A percentile compares a stretch with the other conserved stretches of the same genome.
Evolutionary conservation across 2,329 filamentous ascomycete genomes (phyloP).

Genomic region (Sclerotiophoma versabilis): DNA sequence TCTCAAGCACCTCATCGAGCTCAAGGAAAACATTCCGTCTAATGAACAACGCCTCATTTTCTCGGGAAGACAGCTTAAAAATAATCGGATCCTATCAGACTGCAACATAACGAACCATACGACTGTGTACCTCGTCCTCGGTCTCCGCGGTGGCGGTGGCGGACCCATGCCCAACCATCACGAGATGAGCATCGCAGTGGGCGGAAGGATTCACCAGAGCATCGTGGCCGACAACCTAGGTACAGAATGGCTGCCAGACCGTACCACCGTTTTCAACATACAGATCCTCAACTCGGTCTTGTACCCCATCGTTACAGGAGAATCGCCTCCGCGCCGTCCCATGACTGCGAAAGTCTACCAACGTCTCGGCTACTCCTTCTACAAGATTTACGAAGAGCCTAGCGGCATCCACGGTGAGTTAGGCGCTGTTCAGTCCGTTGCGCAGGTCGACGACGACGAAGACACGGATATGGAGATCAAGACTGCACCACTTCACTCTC

Average conservation of each 20-base stretch:
- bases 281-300: constrained; percentile 50
- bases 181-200: constrained; percentile 50
- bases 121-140: constrained; percentile 69
- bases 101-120: no score
- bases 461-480: not conserved
- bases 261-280: constrained; percentile 48
- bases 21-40: constrained; percentile 23
- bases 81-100: no score
- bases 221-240: constrained; percentile 27
- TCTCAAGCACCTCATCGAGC: no score
- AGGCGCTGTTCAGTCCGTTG: constrained; percentile 34
- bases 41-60: constrained; percentile 50
- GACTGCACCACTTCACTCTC: no score
- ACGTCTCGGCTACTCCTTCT: constrained; percentile 49
- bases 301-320: constrained; percentile 50
- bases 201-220: constrained; percentile 52
- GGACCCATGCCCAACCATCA: not conserved
- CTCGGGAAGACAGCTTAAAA: no score
- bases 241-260: constrained; percentile 4
- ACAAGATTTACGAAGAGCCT: constrained; percentile 39
- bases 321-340: constrained; percentile 43
- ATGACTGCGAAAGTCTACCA: constrained; percentile 47
- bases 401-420: constrained; percentile 39
- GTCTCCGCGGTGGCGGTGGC: constrained; percentile 63
- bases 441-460: constrained; percentile 5